Conservation (phyloP, 495 filamentous ascomycete species). For the Neurospora terricola region DNA sequence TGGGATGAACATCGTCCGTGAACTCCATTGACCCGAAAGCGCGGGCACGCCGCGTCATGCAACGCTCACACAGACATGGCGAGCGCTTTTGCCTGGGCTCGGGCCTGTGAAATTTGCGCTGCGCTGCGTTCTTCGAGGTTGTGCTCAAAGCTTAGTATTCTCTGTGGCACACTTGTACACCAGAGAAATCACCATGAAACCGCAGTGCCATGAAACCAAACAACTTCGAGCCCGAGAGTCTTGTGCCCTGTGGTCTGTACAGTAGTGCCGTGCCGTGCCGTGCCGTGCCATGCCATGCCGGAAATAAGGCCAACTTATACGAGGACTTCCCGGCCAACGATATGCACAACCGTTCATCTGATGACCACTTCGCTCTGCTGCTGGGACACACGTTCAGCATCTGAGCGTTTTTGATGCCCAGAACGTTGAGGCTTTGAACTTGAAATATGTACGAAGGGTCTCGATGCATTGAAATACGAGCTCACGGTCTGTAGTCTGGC, state of each 20-base stretch:
- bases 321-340: background rate
- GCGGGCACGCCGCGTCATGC: background rate
- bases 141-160: background rate
- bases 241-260: too few relatives aligned
- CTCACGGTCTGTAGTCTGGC: background rate
- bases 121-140: background rate
- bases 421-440: background rate
- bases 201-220: background rate
- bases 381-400: too few relatives aligned
- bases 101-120: background rate
- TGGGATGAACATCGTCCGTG: background rate
- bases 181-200: background rate
- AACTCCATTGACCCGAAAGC: background rate
- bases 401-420: background rate
- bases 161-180: background rate
- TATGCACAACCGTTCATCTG: background rate
- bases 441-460: background rate
- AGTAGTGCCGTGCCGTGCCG: background rate
- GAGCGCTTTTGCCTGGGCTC: background rate
- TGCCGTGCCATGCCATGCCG: background rate
- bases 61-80: background rate
- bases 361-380: background rate
- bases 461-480: background rate
- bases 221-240: background rate
- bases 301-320: background rate